Conservation (phyloP, 2,329 filamentous ascomycete genomes). For the Clarireedia homoeocarpa region DNA sequence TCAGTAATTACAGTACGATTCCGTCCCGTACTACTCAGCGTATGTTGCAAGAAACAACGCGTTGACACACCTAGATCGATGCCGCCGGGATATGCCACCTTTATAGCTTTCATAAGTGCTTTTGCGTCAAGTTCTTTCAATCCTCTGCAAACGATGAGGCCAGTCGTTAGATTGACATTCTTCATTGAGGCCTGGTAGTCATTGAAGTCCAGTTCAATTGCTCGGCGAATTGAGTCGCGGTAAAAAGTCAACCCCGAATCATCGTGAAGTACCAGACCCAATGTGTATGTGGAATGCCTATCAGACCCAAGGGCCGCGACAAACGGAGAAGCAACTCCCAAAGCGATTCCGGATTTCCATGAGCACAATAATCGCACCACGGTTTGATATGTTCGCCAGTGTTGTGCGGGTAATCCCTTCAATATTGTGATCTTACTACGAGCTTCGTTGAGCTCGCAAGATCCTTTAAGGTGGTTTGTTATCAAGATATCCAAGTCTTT, state of each 20-base stretch:
- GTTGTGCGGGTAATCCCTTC: neutral
- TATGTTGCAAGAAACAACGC: slow-evolving; percentile 1
- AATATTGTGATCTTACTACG: neutral
- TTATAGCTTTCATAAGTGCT: slow-evolving; percentile 1
- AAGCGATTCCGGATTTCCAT: neutral
- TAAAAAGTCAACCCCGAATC: neutral
- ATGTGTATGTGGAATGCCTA: neutral
- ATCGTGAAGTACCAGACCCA: neutral
- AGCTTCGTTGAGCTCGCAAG: neutral
- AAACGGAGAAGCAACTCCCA: neutral
- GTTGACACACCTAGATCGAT: slow-evolving; percentile 3
- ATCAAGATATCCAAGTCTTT: neutral
- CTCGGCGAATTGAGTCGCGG: neutral
- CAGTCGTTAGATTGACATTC: neutral
- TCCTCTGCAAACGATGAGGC: neutral
- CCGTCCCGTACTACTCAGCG: neutral
- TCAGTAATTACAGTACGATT: neutral
- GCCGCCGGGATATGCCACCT: neutral
- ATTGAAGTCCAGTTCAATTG: neutral
- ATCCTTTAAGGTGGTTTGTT: neutral
- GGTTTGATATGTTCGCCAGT: slow-evolving; percentile 5
- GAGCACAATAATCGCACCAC: neutral
- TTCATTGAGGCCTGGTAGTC: neutral
- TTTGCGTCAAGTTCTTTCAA: neutral
- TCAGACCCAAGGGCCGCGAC: neutral